Base-by-base conservation (phyloP, 23 red algal species). In the Agarophyton chilense region DNA sequence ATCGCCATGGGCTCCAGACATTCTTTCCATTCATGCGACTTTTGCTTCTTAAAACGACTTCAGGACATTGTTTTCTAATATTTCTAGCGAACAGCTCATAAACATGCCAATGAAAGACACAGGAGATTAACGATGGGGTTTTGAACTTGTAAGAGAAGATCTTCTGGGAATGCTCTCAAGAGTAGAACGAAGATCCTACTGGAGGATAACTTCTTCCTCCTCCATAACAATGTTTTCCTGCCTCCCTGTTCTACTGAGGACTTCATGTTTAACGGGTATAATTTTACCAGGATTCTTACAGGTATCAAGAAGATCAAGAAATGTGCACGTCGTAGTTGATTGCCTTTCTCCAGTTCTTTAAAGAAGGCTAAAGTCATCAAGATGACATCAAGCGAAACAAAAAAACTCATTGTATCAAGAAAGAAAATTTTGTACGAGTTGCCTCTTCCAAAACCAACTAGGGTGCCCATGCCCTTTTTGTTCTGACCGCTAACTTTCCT, bases 381-480 rank as follows among this genome's bases (percentile, higher is more conserved):
- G 2, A 2, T 72, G 2, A 72, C 65, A 72, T 43, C 35, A 43
- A 11, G 65, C 9, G 65, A 72, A n/a, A 72, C 17, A 6, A 19
- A 4, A 35, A 72, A 72, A 24, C 26, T 72, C 17, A 1, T 43
- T 16, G 4, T 2, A 1, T 72, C 65, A 7, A 34, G 65, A 43
- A 9, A 72, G 36, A 72, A 72, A 1, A 72, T 19, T 35, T 72
- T 74, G 41, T 74, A 74, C 0, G 68, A 47, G 47, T 74, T 74
- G 5, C 41, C 39, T 26, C 68, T 74, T 18, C 47, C 68, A 66
- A 73, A 89, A 12, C 52, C 85, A 17, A 79, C 85, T 1, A 89
- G 53, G 4, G 75, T 19, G 4, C 83, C 83, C n/a, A n/a, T n/a
- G n/a, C n/a, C n/a, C 39, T 52, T 28, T 39, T 72, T 60, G 83